Percentiles rank a stretch among this genome's conserved stretches.
Evolutionary conservation across 768 basidiomycete genomes (phyloP).

Genomic region (Serendipita sp.): DNA sequence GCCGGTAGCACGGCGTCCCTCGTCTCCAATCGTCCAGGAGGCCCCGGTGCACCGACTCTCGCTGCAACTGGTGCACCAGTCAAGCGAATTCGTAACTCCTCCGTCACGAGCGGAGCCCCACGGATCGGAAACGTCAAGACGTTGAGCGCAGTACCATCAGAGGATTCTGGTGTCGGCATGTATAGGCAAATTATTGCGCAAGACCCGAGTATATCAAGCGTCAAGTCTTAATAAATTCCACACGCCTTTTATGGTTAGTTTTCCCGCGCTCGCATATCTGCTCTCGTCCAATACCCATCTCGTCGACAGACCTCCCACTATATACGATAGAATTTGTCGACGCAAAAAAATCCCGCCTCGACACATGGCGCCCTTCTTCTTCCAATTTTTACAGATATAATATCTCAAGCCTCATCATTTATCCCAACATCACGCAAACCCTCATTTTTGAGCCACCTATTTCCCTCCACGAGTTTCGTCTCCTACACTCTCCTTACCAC

Average conservation of each 20-base stretch:
- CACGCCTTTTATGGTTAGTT: too few species aligned
- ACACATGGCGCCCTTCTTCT: too few species aligned
- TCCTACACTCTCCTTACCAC: neutral
- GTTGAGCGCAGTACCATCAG: conserved; percentile 40
- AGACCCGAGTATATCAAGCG: conserved; percentile 29
- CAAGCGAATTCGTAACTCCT: conserved; percentile 55
- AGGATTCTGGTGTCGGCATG: conserved; percentile 71
- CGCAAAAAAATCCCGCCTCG: too few species aligned
- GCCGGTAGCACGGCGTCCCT: conserved; percentile 38
- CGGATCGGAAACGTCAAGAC: conserved; percentile 14
- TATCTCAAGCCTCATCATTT: too few species aligned
- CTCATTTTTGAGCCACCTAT: too few species aligned
- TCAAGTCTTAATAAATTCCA: neutral
- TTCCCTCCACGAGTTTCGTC: too few species aligned
- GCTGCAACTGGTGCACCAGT: conserved; percentile 19
- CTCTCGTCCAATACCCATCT: too few species aligned
- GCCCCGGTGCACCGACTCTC: conserved; percentile 30
- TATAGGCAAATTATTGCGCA: conserved; percentile 69
- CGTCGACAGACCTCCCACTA: too few species aligned
- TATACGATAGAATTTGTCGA: too few species aligned
- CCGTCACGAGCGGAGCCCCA: conserved; percentile 49
- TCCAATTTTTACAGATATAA: too few species aligned
- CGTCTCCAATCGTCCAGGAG: conserved; percentile 37
- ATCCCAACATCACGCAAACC: too few species aligned
- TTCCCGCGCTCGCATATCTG: too few species aligned